Base-by-base conservation (phyloP, 2,329 filamentous ascomycete genomes). In the Colletotrichum camelliae region DNA sequence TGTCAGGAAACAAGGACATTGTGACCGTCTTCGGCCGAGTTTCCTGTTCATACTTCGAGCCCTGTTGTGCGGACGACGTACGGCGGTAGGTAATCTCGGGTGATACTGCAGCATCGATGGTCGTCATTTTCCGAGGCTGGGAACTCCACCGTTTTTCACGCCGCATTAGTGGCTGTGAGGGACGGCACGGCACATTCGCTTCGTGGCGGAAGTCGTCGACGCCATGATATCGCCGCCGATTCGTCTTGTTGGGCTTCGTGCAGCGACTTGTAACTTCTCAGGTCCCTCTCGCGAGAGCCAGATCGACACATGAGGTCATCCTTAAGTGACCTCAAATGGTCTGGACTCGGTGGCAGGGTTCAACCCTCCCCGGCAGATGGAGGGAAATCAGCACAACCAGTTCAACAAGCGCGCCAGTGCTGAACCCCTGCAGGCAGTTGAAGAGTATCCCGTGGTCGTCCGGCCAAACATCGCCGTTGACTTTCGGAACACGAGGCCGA, bases 31-130 rank as follows among this genome's bases (percentile, higher is more conserved):
- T 64, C 70, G 71, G 60, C 60, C 55, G 73, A 75, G 55, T 74
- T 66, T 57, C 60, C 60, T 24, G 39, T 55, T 70, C 31, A 65
- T 33, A 61, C 33, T 55, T 27, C 48, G 39, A 18, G 29, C n/a
- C 60, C 39, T 70, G 70, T 21, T 35, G 27, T 66, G 39, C 39
- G 65, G 70, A 72, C 78, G 70, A 72, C 78, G 70, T 77, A 48
- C n/a, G 43, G 43, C 43, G 43, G 43, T 48, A 77, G 70, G 74
- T 78, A 80, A 81, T 82, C 69, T 77, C 77, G 74, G 73, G 70
- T 70, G 71, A 67, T 58, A 76, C 66, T 69, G 74, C 71, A 76
- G 74, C 65, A 76, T 74, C 39, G 52, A 70, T 37, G 66, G 29
- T 43, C 65, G 24, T 66, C 60, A 67, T 76, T 62, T 69, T 61